Evolutionary conservation across 108 stramenopile species (phyloP), one percentile per base, ranked within the genome.

Genomic region (Cyclotella baltica): DNA sequence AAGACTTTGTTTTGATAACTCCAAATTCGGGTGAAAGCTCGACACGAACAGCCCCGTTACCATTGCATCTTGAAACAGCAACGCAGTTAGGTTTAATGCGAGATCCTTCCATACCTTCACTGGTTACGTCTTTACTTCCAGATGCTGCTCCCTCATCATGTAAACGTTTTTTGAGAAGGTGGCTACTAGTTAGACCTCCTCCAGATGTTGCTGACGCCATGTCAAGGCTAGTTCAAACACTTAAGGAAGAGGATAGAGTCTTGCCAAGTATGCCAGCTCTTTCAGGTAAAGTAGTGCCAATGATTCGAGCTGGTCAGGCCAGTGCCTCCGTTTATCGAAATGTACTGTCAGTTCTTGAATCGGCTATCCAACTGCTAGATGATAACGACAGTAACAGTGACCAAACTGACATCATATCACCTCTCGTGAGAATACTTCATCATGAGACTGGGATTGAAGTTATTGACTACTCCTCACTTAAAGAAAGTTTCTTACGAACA

Each of bases 281-380:
- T 5, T 61, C 92, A 0, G 95, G 92, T 0, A 93, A 93, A 69
- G 80, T 92, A 15, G 47, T 90, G 18, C 80, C 89, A 27, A 58
- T 93, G 80, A 81, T 96, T 51, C 86, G 88, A 28, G 91, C 90
- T n/a, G 91, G 91, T 10, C 91, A 96, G 68, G 95, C 95, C 2
- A 85, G 89, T 48, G 92, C 91, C 4, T 27, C 83, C 10, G 88
- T 96, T 18, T 93, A 88, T 83, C 79, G 91, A 5, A 89, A 93
- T 52, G 51, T 93, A n/a, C 40, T 92, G 6, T 75, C 78, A 22
- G 77, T 84, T 23, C 67, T 96, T n/a, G 71, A 85, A 64, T 78
- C 89, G 5, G 87, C 88, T 0, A 63, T 88, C 0, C 38, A 85
- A 16, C 68, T 77, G 37, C 53, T 81, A 27, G 52, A 85, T 37